Conservation (phyloP, 108 stramenopile species). For the Pseudonitzschia delicatissima region DNA sequence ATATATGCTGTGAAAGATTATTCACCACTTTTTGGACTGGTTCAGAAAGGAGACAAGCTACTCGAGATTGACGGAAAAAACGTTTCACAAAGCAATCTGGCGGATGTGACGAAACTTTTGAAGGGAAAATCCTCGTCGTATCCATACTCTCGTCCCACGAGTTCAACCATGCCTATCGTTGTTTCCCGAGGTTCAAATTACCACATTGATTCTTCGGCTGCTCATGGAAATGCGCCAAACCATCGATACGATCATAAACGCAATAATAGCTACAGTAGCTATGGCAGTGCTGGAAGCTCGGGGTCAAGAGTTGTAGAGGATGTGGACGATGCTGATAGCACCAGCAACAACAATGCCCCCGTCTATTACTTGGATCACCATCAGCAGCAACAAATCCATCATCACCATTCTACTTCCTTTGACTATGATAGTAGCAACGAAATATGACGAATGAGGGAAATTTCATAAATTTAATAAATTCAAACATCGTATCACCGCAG, state of each 20-base stretch:
- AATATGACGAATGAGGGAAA: slow-evolving; percentile 2
- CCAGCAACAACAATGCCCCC: background rate
- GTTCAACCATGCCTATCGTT: slow-evolving; percentile 8
- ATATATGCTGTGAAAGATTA: slow-evolving; percentile 47
- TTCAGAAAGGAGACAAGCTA: slow-evolving; percentile 51
- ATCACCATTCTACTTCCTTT: background rate
- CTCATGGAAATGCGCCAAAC: background rate
- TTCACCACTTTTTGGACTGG: slow-evolving; percentile 46
- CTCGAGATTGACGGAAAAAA: slow-evolving; percentile 56
- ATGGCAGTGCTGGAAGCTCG: background rate
- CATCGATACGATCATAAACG: background rate
- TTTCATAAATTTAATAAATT: too few species aligned
- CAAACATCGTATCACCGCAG: too few species aligned
- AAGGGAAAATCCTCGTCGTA: slow-evolving; percentile 6
- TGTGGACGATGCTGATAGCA: background rate
- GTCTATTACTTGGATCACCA: background rate
- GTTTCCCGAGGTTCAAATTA: background rate
- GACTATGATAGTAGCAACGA: background rate
- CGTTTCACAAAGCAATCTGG: slow-evolving; percentile 31
- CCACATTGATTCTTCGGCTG: background rate
- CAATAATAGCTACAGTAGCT: background rate
- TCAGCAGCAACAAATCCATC: background rate
- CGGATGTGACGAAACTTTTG: slow-evolving; percentile 13
- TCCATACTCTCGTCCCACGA: background rate
- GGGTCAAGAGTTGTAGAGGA: background rate